Evolutionary conservation across 2,329 filamentous ascomycete genomes (phyloP).

Genomic region (Fusarium napiforme): DNA sequence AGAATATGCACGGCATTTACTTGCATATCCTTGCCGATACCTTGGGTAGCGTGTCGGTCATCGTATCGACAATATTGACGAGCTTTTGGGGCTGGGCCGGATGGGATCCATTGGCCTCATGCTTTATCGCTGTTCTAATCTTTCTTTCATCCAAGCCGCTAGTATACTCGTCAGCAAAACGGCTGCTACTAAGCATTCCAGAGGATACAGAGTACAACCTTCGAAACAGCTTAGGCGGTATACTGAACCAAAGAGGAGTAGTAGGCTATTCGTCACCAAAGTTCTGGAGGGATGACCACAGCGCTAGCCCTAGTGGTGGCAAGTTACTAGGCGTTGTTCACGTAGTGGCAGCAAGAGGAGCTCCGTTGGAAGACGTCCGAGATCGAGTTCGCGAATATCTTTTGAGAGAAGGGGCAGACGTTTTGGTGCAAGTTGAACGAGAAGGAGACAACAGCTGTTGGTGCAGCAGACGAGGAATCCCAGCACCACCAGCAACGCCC

Average conservation of each 20-base stretch:
- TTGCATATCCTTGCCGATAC: slow-evolving; percentile 95
- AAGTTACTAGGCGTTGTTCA: slow-evolving; percentile 86
- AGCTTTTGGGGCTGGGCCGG: slow-evolving; percentile 90
- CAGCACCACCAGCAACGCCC: slow-evolving; percentile 44
- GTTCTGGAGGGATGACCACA: slow-evolving; percentile 88
- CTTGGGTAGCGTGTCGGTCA: slow-evolving; percentile 92
- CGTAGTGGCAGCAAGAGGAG: slow-evolving; percentile 77
- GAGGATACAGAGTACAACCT: slow-evolving; percentile 88
- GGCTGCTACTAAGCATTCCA: slow-evolving; percentile 85
- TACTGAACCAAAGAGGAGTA: slow-evolving; percentile 85
- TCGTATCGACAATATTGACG: slow-evolving; percentile 88
- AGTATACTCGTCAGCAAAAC: slow-evolving; percentile 84
- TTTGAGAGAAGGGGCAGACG: slow-evolving; percentile 76
- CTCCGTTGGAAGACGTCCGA: slow-evolving; percentile 84
- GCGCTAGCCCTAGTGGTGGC: slow-evolving; percentile 55
- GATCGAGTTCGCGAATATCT: slow-evolving; percentile 80
- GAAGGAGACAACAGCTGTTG: slow-evolving; percentile 78
- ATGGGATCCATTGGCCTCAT: slow-evolving; percentile 94
- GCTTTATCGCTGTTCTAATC: slow-evolving; percentile 91
- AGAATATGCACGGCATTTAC: slow-evolving; percentile 98
- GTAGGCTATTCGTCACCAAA: slow-evolving; percentile 86
- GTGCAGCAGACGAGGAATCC: slow-evolving; percentile 57
- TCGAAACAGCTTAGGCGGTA: slow-evolving; percentile 84
- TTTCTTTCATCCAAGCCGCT: slow-evolving; percentile 91
- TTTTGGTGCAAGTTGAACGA: slow-evolving; percentile 87